These are phyloP conservation scores for Fabrea salina DNA, from an alignment of 169 alveolate species.

Conservation along the genomic window DNA sequence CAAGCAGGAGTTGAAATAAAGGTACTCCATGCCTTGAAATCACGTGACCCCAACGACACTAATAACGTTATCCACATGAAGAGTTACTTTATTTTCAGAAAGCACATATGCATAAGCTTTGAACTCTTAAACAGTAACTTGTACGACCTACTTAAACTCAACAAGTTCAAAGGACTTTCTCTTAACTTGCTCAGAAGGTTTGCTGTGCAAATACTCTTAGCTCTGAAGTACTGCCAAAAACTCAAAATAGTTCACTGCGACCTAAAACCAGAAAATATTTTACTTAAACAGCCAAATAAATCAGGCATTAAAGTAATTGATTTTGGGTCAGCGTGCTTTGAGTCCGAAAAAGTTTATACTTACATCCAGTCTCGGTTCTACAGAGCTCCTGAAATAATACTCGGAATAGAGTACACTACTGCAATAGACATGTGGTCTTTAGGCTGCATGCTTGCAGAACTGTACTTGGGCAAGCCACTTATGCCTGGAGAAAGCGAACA, in stretches of 20 bases:
- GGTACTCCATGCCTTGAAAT: slow-evolving; percentile 49
- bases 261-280: slow-evolving; percentile 79
- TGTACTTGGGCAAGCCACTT: slow-evolving; percentile 54
- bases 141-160: slow-evolving; percentile 53
- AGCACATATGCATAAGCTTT: slow-evolving; percentile 74
- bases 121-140: slow-evolving; percentile 67
- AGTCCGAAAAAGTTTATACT: slow-evolving; percentile 44
- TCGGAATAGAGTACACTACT: slow-evolving; percentile 45
- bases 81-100: slow-evolving; percentile 66
- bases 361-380: slow-evolving; percentile 69
- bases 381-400: slow-evolving; percentile 70
- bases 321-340: slow-evolving; percentile 70
- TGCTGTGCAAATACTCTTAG: slow-evolving; percentile 58
- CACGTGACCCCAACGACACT: slow-evolving; percentile 60
- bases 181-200: slow-evolving; percentile 54
- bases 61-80: slow-evolving; percentile 63
- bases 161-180: slow-evolving; percentile 53
- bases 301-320: slow-evolving; percentile 65
- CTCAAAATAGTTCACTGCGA: slow-evolving; percentile 76
- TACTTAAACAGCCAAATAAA: slow-evolving; percentile 49
- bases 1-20: slow-evolving; percentile 72
- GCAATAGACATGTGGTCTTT: slow-evolving; percentile 73
- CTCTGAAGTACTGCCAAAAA: slow-evolving; percentile 51
- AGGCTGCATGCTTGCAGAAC: slow-evolving; percentile 68
- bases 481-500: slow-evolving; percentile 70